phyloP scores from a whole-genome alignment of 148 eudicot genomes.

The Cornus suecica region DNA sequence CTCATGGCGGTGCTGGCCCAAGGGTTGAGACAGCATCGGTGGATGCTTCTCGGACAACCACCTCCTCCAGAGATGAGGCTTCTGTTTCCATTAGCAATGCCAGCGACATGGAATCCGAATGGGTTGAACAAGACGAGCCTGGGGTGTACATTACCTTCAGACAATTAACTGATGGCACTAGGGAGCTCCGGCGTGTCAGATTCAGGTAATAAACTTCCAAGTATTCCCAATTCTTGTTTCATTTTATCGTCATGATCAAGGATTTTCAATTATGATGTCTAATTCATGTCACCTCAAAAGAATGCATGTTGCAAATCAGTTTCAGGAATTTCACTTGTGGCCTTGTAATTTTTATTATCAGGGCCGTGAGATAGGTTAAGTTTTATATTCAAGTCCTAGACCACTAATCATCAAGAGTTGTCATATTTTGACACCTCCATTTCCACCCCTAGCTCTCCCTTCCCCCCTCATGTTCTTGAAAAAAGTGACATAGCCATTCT shows the following conservation, averaged over 20 bases:
- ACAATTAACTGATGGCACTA: slow-evolving; percentile 76
- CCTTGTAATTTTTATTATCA: too few relatives aligned
- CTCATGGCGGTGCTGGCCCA: slow-evolving; percentile 36
- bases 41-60: slow-evolving; percentile 85
- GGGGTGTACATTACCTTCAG: slow-evolving; percentile 92
- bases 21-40: slow-evolving; percentile 54
- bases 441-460: too few relatives aligned
- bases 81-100: slow-evolving; percentile 93
- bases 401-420: too few relatives aligned
- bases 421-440: too few relatives aligned
- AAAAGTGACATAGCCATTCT: too few relatives aligned
- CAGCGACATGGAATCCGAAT: slow-evolving; percentile 82
- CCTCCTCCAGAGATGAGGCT: slow-evolving; percentile 74
- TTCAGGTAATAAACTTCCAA: slow-evolving; percentile 61
- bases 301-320: too few relatives aligned
- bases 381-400: too few relatives aligned
- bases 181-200: slow-evolving; percentile 91
- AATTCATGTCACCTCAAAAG: too few relatives aligned
- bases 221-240: not conserved
- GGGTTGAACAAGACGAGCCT: slow-evolving; percentile 95
- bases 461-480: too few relatives aligned
- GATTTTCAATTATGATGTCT: too few relatives aligned
- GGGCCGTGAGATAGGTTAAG: too few relatives aligned
- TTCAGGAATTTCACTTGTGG: too few relatives aligned
- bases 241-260: not conserved